Base-by-base conservation (phyloP, 2,329 filamentous ascomycete genomes). In the Neoascochyta sp. region DNA sequence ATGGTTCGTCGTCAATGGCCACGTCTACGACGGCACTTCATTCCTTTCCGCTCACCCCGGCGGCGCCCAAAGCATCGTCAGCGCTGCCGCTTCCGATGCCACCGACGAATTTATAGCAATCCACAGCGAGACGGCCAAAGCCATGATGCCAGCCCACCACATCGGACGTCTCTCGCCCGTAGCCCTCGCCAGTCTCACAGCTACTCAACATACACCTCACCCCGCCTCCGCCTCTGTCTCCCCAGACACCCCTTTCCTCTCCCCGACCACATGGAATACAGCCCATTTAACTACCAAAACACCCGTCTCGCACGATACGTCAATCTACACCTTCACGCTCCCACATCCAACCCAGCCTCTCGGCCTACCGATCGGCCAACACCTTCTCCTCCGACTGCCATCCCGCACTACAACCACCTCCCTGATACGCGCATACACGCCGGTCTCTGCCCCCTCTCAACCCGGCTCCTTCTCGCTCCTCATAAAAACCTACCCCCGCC, bases 41-140 rank as follows among this genome's bases (percentile, higher is more conserved):
- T 95, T 92, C 56, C 67, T 95, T 9, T 76, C 87, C 39, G 83
- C 73, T 1, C 89, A 95, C 57, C 89, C 89, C 0, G 89, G 89
- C 29, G 89, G 89, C 28, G 86, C 86, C 3, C 78, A 83, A 42
- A 92, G 86, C 50, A 95, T 95, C 54, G 73, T 83, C 30, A 81
- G 81, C 16, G 86, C 82, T 3, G 88, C 87, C n/a, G 87, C 81
- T 0, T 70, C 85, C 50, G 88, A 95, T 61, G 77, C 77, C 7
- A 84, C 83, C 0, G 89, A 95, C 51, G 89, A 95, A 47, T 95
- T 95, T 58, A 76, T 93, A 66, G 83, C 85, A 9, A 95, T 95
- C 50, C 88, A 95, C 60, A 89, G 83, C 57, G 88, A 95, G 66
- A 94, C 85, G 10, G 89, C 89, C 18, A 95, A 93, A 65, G 75